Base-by-base conservation (phyloP, 768 basidiomycete genomes). In the Panellus pusillus region DNA sequence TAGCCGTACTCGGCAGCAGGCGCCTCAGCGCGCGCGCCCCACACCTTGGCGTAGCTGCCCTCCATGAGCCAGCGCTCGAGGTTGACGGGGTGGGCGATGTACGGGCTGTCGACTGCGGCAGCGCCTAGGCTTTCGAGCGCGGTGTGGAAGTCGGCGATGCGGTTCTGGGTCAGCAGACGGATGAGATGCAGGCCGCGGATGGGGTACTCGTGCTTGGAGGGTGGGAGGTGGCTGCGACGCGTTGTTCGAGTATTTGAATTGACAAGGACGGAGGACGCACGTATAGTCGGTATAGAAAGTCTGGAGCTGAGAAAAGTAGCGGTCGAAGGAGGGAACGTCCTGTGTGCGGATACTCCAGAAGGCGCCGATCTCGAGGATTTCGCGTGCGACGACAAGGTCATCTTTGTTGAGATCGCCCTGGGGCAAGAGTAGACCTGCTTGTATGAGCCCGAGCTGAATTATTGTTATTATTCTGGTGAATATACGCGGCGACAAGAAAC, bases 51-150 rank as follows among this genome's bases (percentile, higher is more conserved):
- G 70, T 98, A 99, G 64, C 89, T 90, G 36, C 96, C 96, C 69
- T 98, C 96, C 96, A 99, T 99, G 41, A 98, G 80, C 91, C 95
- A 98, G 45, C 90, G 80, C 69, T 99, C 96, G 56, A 95, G 83
- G 68, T 94, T 91, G 52, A 94, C 87, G 12, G 92, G 91, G 67
- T 93, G 93, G 48, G 81, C 79, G 64, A 94, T 84, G 67, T 78
- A 92, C 6, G 84, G 81, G 67, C 89, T 89, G 29, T 82, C 76
- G 28, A 77, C 73, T 56, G 87, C 84, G 41, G 79, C 79, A 58
- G 87, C 86, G 0, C 86, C 86, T 28, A 99, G 81, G 35, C 91
- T 90, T 69, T 99, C 96, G 44, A 99, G 83, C 12, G 93, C 87
- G 18, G 94, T 97, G 70, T 99, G 96, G 75, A 98, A 98, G 69